Evolutionary conservation across 2,329 filamentous ascomycete species (phyloP).

Genomic region (Fusarium sp.): DNA sequence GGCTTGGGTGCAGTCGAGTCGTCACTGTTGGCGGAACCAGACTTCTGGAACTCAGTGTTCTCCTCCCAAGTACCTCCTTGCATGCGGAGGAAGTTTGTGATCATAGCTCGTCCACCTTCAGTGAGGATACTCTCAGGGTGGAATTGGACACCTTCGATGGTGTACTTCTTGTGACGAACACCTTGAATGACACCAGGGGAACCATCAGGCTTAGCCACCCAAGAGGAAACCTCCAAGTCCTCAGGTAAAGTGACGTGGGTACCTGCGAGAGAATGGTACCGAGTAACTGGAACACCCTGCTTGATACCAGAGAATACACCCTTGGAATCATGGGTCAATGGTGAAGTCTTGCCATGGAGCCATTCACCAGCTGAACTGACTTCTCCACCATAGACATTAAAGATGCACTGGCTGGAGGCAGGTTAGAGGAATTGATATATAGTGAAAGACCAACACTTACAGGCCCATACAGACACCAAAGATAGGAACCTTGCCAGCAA

Average conservation of each 20-base stretch:
- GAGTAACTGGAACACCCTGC: constrained; percentile 85
- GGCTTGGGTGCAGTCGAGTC: constrained; percentile 42
- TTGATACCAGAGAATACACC: constrained; percentile 89
- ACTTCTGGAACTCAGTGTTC: constrained; percentile 68
- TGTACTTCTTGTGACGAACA: constrained; percentile 88
- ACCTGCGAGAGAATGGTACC: constrained; percentile 96
- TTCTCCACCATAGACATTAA: constrained; percentile 89
- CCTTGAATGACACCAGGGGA: constrained; percentile 94
- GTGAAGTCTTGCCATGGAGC: constrained; percentile 95
- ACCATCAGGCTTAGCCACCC: constrained; percentile 80
- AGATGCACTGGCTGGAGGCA: constrained; percentile 84
- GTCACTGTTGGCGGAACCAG: constrained; percentile 43
- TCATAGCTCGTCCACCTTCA: constrained; percentile 85
- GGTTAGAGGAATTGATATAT: background rate
- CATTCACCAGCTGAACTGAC: constrained; percentile 96
- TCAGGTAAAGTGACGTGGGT: constrained; percentile 87
- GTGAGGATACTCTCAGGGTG: constrained; percentile 98
- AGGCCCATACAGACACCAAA: constrained; percentile 99
- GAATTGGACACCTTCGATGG: constrained; percentile 97
- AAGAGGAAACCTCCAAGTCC: constrained; percentile 89
- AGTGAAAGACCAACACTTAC: constrained; percentile 57
- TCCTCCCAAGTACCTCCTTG: constrained; percentile 92
- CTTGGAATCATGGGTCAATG: constrained; percentile 85
- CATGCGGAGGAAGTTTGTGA: constrained; percentile 90
- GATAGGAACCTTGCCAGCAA: constrained; percentile 92